phyloP scores from a whole-genome alignment of 148 eudicot genomes.

The Spergularia marina region DNA sequence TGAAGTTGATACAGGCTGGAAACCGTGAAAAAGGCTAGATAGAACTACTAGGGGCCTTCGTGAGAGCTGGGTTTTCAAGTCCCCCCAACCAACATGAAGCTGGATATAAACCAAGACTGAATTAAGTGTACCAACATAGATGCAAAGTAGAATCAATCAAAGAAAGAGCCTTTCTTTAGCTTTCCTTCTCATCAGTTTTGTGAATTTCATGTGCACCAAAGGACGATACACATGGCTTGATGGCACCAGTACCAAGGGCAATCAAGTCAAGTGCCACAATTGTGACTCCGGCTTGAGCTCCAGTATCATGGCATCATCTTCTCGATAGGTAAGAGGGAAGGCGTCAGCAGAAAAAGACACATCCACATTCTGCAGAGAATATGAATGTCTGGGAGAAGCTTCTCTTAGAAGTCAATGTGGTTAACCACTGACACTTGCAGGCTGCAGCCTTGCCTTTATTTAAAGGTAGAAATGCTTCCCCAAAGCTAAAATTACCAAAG shows the following conservation, averaged over 20 bases:
- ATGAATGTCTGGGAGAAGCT: too few relatives aligned
- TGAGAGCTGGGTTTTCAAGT: constrained; percentile 47
- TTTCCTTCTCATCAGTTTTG: constrained; percentile 38
- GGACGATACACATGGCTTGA: constrained; percentile 57
- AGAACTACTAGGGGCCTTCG: constrained; percentile 47
- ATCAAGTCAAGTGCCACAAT: constrained; percentile 40
- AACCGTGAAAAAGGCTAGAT: constrained; percentile 37
- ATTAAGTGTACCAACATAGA: constrained; percentile 50
- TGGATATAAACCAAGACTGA: constrained; percentile 48
- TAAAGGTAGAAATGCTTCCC: too few relatives aligned
- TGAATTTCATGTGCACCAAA: constrained; percentile 58
- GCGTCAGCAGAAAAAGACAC: too few relatives aligned
- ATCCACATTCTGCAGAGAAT: too few relatives aligned
- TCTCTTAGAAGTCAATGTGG: too few relatives aligned
- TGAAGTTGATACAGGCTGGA: constrained; percentile 40
- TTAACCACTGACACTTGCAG: too few relatives aligned
- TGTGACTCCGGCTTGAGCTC: constrained; percentile 7
- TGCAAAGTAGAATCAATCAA: constrained; percentile 50
- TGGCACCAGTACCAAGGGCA: constrained; percentile 58
- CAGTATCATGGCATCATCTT: neutral
- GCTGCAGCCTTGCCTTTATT: too few relatives aligned
- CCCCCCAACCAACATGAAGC: constrained; percentile 56
- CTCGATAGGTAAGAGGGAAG: too few relatives aligned
- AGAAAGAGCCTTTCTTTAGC: constrained; percentile 47
- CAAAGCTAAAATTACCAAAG: too few relatives aligned